These are phyloP conservation scores for Canna indica DNA, from an alignment of 176 grass and related monocot species.

Conservation along the genomic window DNA sequence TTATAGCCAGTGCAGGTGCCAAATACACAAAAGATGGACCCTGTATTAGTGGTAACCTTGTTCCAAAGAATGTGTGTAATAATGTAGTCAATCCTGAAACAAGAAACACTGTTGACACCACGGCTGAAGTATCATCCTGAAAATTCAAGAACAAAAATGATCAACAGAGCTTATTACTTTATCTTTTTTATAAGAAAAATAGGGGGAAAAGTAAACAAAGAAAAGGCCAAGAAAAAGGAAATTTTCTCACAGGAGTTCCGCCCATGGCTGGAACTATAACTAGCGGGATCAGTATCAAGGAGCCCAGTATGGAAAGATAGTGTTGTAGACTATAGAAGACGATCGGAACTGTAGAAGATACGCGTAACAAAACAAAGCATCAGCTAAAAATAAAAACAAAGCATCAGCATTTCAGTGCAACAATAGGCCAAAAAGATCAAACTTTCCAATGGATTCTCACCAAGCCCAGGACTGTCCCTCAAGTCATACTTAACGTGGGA, in stretches of 20 bases:
- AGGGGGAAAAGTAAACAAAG: neutral
- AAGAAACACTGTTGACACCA: conserved; percentile 85
- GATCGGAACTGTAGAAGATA: conserved; percentile 52
- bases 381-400: neutral
- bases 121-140: conserved; percentile 72
- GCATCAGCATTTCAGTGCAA: conserved; percentile 13
- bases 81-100: conserved; percentile 70
- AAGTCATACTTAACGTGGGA: conserved; percentile 79
- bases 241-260: conserved; percentile 48
- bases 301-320: conserved; percentile 91
- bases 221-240: neutral
- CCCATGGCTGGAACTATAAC: conserved; percentile 92
- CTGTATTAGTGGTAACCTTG: conserved; percentile 77
- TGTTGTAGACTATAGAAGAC: conserved; percentile 64
- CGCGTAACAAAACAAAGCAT: too few relatives aligned
- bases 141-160: conserved; percentile 14
- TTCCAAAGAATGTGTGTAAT: conserved; percentile 71
- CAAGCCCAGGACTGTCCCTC: conserved; percentile 59
- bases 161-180: neutral
- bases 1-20: conserved; percentile 71
- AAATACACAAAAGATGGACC: conserved; percentile 97
- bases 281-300: conserved; percentile 75
- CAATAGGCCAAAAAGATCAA: neutral
- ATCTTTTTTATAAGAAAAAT: neutral
- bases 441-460: conserved; percentile 28